Evolutionary conservation across 805 yeast species (phyloP).

Genomic region (Cyberlindnera petersonii): DNA sequence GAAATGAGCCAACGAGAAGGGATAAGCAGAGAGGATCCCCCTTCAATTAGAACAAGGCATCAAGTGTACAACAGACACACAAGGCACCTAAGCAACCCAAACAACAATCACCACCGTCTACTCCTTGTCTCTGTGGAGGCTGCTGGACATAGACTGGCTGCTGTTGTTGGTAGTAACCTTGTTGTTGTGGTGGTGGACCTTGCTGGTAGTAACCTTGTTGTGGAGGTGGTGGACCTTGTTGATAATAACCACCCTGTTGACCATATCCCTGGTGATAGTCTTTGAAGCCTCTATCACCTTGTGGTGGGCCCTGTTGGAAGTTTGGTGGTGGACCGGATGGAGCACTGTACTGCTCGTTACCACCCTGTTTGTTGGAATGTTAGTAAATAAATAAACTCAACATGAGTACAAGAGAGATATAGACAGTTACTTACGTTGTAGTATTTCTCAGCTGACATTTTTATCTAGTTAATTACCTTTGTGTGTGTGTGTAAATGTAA

Average conservation of each 20-base stretch:
- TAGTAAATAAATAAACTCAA: background rate
- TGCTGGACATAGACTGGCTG: conserved; percentile 54
- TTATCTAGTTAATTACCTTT: too few relatives aligned
- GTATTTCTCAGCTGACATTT: conserved; percentile 29
- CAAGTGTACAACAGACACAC: conserved; percentile 54
- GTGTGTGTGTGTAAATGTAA: background rate
- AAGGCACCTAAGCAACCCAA: conserved; percentile 51
- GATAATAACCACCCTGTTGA: conserved; percentile 33
- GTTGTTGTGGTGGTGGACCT: conserved; percentile 35
- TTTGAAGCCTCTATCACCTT: conserved; percentile 18
- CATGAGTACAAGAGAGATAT: background rate
- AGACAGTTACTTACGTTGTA: conserved; percentile 17
- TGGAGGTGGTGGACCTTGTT: conserved; percentile 35
- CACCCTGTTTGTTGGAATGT: conserved; percentile 1
- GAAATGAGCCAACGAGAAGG: too few relatives aligned
- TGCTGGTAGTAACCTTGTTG: conserved; percentile 43
- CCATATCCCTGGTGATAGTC: conserved; percentile 21
- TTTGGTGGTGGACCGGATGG: conserved; percentile 20
- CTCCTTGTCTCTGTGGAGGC: conserved; percentile 33
- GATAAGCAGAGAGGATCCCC: too few relatives aligned
- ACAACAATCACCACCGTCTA: conserved; percentile 40
- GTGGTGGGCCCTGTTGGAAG: conserved; percentile 1
- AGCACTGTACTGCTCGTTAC: conserved; percentile 17
- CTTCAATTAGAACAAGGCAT: conserved; percentile 39
- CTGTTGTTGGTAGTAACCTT: conserved; percentile 38